These are phyloP conservation scores for Argentina anserina DNA, from an alignment of 306 rosid genomes.

Conservation along the genomic window DNA sequence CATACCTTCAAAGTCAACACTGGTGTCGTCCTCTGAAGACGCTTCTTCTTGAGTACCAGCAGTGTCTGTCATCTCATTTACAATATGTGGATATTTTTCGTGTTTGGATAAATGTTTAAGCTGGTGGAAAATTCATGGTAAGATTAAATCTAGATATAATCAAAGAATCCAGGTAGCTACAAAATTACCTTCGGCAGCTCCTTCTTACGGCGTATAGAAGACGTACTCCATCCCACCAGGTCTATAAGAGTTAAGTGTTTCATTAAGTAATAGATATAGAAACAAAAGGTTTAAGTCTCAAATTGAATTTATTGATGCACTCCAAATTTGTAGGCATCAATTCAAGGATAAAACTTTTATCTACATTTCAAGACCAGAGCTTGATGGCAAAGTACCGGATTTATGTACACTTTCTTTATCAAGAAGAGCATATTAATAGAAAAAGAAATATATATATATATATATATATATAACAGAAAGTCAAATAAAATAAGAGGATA, in stretches of 20 bases:
- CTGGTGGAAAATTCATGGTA: slow-evolving; percentile 34
- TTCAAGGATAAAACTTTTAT: not conserved
- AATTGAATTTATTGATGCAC: not conserved
- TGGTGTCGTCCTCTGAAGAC: slow-evolving; percentile 29
- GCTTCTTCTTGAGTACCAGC: slow-evolving; percentile 29
- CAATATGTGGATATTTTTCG: slow-evolving; percentile 61
- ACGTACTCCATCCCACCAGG: slow-evolving; percentile 94
- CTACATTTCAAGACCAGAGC: not conserved
- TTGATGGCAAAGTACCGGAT: not conserved
- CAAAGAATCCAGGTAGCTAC: slow-evolving; percentile 10
- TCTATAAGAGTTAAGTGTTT: slow-evolving; percentile 55
- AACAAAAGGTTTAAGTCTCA: not conserved
- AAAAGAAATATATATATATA: not conserved
- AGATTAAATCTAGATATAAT: slow-evolving; percentile 23
- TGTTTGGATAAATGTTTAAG: slow-evolving; percentile 40
- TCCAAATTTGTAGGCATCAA: not conserved
- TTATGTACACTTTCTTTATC: not conserved
- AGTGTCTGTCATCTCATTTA: slow-evolving; percentile 37
- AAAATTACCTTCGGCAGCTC: slow-evolving; percentile 81
- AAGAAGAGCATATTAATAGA: not conserved
- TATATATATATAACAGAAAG: not conserved
- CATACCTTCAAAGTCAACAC: slow-evolving; percentile 60
- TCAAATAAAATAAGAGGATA: slow-evolving; percentile 45
- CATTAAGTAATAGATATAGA: not conserved
- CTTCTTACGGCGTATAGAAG: slow-evolving; percentile 63